A percentile compares a stretch with the other conserved stretches of the same genome.
Evolutionary conservation across 352 stramenopile species (phyloP).

Genomic region (Blastocystis sp.): DNA sequence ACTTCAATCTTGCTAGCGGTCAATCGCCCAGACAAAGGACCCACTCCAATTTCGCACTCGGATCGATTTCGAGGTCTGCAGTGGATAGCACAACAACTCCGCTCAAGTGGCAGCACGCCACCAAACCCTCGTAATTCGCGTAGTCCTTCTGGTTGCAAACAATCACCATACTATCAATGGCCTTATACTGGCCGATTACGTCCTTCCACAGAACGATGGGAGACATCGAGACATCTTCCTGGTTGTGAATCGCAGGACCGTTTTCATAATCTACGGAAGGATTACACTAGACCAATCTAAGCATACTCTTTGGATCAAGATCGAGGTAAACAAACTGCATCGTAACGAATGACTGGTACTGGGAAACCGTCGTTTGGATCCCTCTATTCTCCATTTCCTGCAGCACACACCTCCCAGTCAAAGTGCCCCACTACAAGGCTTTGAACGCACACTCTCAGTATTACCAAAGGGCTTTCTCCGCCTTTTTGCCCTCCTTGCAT

Average conservation of each 20-base stretch:
- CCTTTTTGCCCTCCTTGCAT: too few relatives aligned
- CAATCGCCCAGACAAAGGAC: background rate
- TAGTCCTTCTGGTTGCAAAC: background rate
- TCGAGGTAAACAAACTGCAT: constrained; percentile 66
- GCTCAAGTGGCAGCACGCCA: background rate
- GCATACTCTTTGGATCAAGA: constrained; percentile 20
- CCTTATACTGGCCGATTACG: background rate
- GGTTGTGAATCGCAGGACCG: background rate
- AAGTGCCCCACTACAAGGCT: too few relatives aligned
- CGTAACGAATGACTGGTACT: background rate
- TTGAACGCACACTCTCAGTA: too few relatives aligned
- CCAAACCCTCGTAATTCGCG: background rate
- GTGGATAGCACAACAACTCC: background rate
- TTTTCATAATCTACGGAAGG: background rate
- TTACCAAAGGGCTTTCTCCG: too few relatives aligned
- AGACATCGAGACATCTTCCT: constrained; percentile 38
- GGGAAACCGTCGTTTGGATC: too few relatives aligned
- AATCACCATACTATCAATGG: constrained; percentile 10
- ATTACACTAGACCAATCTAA: background rate
- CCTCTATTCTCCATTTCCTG: background rate
- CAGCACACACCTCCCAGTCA: too few relatives aligned
- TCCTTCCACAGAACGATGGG: constrained; percentile 47
- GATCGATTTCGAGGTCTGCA: constrained; percentile 7
- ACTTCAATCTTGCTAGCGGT: background rate
- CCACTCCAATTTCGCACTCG: background rate